phyloP scores from a whole-genome alignment of 371 early-diverging fungal species.

The Apophysomyces elegans region DNA sequence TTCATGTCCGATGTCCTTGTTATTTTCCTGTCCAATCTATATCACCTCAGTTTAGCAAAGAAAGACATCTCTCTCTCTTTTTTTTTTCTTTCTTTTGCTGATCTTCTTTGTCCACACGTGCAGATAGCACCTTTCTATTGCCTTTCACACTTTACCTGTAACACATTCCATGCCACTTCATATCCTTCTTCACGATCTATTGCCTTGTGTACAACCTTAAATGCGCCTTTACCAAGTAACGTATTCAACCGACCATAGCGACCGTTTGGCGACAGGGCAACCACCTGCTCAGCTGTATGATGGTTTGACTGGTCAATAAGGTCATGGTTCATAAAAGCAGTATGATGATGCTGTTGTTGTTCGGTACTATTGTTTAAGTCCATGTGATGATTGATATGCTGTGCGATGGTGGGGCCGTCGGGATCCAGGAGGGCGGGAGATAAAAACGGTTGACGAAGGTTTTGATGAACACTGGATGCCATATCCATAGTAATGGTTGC shows the following conservation, averaged over 20 bases:
- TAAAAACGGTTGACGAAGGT: constrained; percentile 9
- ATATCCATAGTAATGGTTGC: constrained; percentile 1
- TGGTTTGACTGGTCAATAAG: constrained; percentile 45
- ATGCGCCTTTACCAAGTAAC: constrained; percentile 76
- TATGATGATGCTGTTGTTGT: constrained; percentile 20
- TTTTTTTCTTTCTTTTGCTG: constrained; percentile 18
- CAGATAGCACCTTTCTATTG: constrained; percentile 20
- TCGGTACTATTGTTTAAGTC: constrained; percentile 18
- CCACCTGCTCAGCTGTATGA: constrained; percentile 66
- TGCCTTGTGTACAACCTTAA: constrained; percentile 92
- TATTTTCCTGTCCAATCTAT: constrained; percentile 66
- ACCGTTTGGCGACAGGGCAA: constrained; percentile 71
- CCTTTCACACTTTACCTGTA: constrained; percentile 51
- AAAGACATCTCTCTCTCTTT: constrained; percentile 11
- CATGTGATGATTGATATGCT: constrained; percentile 27
- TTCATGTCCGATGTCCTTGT: constrained; percentile 76
- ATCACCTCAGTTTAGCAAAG: background rate
- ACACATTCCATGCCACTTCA: constrained; percentile 93
- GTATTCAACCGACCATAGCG: constrained; percentile 70
- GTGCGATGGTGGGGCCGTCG: constrained; percentile 25
- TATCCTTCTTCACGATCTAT: constrained; percentile 91
- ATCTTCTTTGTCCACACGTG: constrained; percentile 46
- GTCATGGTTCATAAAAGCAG: constrained; percentile 17
- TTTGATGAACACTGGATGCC: background rate
- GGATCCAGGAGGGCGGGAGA: constrained; percentile 15